A percentile compares a stretch with the other conserved stretches of the same genome.
phyloP scores from a whole-genome alignment of 495 filamentous ascomycete species.

The Podospora fimiseda region DNA sequence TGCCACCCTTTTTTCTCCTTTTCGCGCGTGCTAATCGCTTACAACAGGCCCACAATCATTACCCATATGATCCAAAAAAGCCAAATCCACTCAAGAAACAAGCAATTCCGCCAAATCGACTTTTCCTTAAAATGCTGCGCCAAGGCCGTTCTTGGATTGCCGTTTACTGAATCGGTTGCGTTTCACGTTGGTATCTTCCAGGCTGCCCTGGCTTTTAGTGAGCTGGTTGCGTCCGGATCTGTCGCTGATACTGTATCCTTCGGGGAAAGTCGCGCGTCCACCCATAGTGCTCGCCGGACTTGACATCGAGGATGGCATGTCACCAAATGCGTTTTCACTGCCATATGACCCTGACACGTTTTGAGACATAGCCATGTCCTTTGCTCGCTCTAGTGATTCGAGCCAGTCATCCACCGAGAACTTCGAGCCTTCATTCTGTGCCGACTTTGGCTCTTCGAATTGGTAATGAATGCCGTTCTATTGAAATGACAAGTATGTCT shows the following conservation, averaged over 20 bases:
- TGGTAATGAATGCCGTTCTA: constrained; percentile 86
- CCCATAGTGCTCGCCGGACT: constrained; percentile 72
- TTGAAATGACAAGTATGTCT: neutral
- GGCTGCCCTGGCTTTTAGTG: constrained; percentile 49
- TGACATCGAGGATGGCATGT: constrained; percentile 64
- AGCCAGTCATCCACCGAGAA: constrained; percentile 77
- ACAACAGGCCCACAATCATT: neutral
- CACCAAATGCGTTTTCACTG: constrained; percentile 62
- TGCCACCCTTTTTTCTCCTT: too few species aligned
- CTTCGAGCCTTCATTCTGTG: constrained; percentile 30
- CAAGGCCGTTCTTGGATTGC: constrained; percentile 83
- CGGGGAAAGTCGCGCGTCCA: constrained; percentile 31
- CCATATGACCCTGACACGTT: constrained; percentile 59
- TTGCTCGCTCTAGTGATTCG: constrained; percentile 72
- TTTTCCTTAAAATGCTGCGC: constrained; percentile 40
- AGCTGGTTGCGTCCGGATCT: constrained; percentile 45
- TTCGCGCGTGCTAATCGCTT: too few species aligned
- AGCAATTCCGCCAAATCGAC: neutral
- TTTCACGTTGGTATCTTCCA: constrained; percentile 43
- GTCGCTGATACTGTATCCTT: constrained; percentile 42
- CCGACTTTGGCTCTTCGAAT: constrained; percentile 62
- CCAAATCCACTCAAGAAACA: neutral
- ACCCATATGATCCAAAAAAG: neutral
- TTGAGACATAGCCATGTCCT: constrained; percentile 71
- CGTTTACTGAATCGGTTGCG: constrained; percentile 83